These are phyloP conservation scores for Citrus cavaleriei DNA, from an alignment of 345 rosid species.

Conservation along the genomic window DNA sequence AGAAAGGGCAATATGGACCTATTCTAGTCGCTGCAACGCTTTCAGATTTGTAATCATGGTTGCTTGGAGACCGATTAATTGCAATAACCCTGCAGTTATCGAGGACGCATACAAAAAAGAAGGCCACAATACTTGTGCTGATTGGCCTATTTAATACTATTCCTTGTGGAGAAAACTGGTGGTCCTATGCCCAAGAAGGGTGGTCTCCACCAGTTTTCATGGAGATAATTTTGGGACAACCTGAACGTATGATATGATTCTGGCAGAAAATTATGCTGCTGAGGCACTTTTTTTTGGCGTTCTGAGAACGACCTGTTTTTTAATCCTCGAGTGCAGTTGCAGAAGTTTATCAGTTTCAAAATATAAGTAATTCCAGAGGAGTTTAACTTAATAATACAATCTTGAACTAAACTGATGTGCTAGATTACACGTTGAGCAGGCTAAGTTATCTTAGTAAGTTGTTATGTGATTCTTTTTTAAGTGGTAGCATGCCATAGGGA, in stretches of 20 bases:
- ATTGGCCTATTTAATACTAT: not conserved
- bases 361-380: not conserved
- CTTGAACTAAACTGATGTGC: not conserved
- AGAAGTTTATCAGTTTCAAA: not conserved
- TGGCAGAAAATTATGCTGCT: not conserved
- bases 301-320: constrained; percentile 3
- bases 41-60: constrained; percentile 7
- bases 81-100: not conserved
- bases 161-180: not conserved
- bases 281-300: not conserved
- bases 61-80: constrained; percentile 3
- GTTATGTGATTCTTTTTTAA: not conserved
- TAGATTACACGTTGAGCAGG: not conserved
- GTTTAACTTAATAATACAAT: not conserved
- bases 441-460: not conserved
- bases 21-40: not conserved
- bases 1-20: constrained; percentile 5
- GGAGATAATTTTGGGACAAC: constrained; percentile 2
- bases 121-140: not conserved
- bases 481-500: not conserved
- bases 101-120: not conserved
- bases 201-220: not conserved
- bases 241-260: constrained; percentile 12
- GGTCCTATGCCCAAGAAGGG: constrained; percentile 1
- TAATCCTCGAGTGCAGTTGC: not conserved